Conservation (phyloP, 768 basidiomycete genomes). For the Naganishia onofrii region DNA sequence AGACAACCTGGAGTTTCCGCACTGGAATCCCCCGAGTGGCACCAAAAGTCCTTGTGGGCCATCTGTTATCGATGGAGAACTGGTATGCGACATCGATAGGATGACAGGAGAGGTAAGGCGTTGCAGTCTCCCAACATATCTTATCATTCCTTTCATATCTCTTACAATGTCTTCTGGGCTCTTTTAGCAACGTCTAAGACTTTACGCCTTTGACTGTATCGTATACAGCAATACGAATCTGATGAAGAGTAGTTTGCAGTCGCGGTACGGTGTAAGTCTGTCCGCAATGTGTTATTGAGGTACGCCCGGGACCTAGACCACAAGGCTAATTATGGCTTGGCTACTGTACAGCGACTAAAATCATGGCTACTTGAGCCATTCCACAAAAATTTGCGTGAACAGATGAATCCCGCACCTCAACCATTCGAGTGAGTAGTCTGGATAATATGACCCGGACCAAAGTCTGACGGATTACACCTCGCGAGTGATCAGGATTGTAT, state of each 20-base stretch:
- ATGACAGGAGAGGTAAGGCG: conserved; percentile 64
- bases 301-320: neutral
- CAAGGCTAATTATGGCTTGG: neutral
- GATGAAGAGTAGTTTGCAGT: conserved; percentile 76
- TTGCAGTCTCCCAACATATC: conserved; percentile 1
- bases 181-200: conserved; percentile 72
- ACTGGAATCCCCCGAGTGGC: conserved; percentile 66
- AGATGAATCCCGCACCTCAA: conserved; percentile 55
- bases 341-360: conserved; percentile 62
- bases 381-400: conserved; percentile 61
- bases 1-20: conserved; percentile 80
- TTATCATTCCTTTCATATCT: neutral
- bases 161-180: conserved; percentile 7
- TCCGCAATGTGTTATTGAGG: conserved; percentile 59
- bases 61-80: conserved; percentile 87
- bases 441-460: neutral
- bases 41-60: conserved; percentile 63
- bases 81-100: conserved; percentile 85
- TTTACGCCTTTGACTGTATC: conserved; percentile 88
- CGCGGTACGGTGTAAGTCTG: conserved; percentile 78
- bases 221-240: conserved; percentile 81
- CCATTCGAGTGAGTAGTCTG: conserved; percentile 74
- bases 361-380: conserved; percentile 82
- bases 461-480: neutral
- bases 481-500: conserved; percentile 62